Conservation (phyloP, 176 grass and related monocot genomes). For the Phragmites australis region DNA sequence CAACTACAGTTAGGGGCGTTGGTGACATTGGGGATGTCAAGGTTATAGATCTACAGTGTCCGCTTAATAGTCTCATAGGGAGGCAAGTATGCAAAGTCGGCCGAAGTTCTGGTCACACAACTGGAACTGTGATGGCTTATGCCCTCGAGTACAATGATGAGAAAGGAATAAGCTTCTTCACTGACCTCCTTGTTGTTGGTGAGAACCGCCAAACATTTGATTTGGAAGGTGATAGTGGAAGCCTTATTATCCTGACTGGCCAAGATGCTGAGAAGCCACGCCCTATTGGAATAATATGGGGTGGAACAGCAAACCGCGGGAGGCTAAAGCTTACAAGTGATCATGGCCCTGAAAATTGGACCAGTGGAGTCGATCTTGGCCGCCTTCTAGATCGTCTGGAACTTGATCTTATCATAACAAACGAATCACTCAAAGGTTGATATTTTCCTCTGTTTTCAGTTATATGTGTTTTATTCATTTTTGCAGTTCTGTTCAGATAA, state of each 20-base stretch:
- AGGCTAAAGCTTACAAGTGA: slow-evolving; percentile 82
- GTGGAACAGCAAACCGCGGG: slow-evolving; percentile 85
- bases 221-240: slow-evolving; percentile 94
- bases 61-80: slow-evolving; percentile 79
- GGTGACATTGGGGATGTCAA: slow-evolving; percentile 85
- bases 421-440: slow-evolving; percentile 72
- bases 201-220: slow-evolving; percentile 95
- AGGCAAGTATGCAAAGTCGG: slow-evolving; percentile 85
- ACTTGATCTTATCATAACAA: slow-evolving; percentile 81
- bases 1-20: slow-evolving; percentile 76
- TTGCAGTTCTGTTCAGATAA: background rate
- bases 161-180: slow-evolving; percentile 97
- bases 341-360: slow-evolving; percentile 95
- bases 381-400: slow-evolving; percentile 90
- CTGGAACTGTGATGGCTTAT: slow-evolving; percentile 91
- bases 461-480: background rate
- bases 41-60: slow-evolving; percentile 81
- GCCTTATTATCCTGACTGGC: slow-evolving; percentile 78
- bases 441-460: slow-evolving; percentile 1
- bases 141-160: slow-evolving; percentile 95
- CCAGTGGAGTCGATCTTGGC: slow-evolving; percentile 88
- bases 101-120: slow-evolving; percentile 89
- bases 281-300: slow-evolving; percentile 97
- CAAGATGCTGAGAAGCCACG: slow-evolving; percentile 70
- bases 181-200: slow-evolving; percentile 92